Evolutionary conservation across 176 grass and related monocot species (phyloP), one percentile per base, ranked within the genome.

Genomic region (Hordeum marinum): DNA sequence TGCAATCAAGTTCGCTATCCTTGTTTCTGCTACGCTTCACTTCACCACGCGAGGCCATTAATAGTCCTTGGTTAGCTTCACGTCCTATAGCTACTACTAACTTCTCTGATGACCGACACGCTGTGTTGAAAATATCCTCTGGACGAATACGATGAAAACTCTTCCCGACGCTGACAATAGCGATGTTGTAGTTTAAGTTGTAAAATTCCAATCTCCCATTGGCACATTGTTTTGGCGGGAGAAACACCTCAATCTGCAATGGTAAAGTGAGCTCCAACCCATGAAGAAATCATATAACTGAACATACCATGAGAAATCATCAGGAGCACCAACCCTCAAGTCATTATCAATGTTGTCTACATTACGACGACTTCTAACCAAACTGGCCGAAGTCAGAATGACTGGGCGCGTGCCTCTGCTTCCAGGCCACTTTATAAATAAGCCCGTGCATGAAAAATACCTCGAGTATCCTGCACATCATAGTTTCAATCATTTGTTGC

Each of bases 391-490:
- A 75, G 77, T 86, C 69, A 86, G 54, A 14, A 81, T 27, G 3
- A 70, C 69, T 9, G 45, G 14, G 45, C 45, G 45, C 15, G 45
- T 48, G 1, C 45, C 45, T 14, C 45, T 27, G 21, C 3, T 55
- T 32, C 17, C 24, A 78, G 73, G 85, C 77, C 85, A 86, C 32
- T 75, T 86, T 17, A 86, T 86, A 74, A 86, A 32, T 58, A 81
- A 65, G n/a, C 77, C 77, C 11, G 58, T 86, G 41, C 85, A 86
- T 4, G 11, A 77, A 75, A 86, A 86, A 55, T 2, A 31, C 32
- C 77, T 80, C 15, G 27, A 11, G 10, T 63, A 18, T 25, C 77
- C 84, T 80, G 14, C 14, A 86, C 31, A 73, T 52, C 17, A 73
- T 9, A 52, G 18, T 1, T 71, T 78, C 2, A 60, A 32, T 68